Evolutionary conservation across 1,284 basidiomycete genomes (phyloP), one percentile per base, ranked within the genome.

Genomic region (Puccinia coronata): DNA sequence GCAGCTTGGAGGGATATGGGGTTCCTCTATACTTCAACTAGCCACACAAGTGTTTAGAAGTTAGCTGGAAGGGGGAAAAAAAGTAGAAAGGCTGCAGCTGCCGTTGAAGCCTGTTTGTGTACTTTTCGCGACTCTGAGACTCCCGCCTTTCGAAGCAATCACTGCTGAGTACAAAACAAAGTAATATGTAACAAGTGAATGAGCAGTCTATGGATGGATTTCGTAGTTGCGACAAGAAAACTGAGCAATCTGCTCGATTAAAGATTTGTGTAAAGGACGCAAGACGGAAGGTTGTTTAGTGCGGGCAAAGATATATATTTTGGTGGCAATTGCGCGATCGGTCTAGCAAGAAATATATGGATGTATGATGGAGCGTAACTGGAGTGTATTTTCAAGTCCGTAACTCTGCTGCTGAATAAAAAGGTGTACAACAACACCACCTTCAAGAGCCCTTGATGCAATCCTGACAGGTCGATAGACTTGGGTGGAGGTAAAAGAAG

Each of bases 1-100:
- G 67, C 67, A 49, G 39, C 23, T 69, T 43, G 67, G 28, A 69
- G 41, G 67, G 67, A 49, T 69, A 63, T 63, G 59, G 59, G 59
- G 34, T 63, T 63, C 59, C 34, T 39, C 34, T 63, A 63, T 63
- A 63, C 59, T 63, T 63, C 59, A 63, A 63, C 59, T 63, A 63
- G 18, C 59, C 59, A 63, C 59, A 63, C 59, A 63, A 63, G 34
- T 34, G 34, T 63, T 63, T 63, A 63, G 59, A 63, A 63, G 59
- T 63, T 63, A 63, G 59, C 23, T 20, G 20, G 16, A 39, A 63
- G 34, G 16, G 43, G 6, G 16, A 43, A 34, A 63, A 63, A 63
- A 39, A 36, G 34, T 63, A 63, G 34, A 63, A 63, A 63, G 59
- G 8, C 4, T 63, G 59, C 34, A 20, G 34, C 59, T 63, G 59